Evolutionary conservation across 257 asterid genomes (phyloP), one percentile per base, ranked within the genome.

Genomic region (Prunella vulgaris): DNA sequence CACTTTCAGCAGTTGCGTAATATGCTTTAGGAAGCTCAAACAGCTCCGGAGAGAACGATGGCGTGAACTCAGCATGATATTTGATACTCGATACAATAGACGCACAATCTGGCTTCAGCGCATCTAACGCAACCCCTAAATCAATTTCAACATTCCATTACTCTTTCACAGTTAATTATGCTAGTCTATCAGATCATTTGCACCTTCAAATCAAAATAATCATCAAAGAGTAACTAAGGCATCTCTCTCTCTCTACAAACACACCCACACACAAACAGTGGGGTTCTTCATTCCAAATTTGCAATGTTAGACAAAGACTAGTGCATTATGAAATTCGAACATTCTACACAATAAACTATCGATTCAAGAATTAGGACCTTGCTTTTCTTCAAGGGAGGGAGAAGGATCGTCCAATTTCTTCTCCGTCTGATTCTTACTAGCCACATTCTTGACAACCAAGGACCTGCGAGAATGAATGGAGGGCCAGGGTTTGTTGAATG

Each of bases 11-110:
- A 0, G 90, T 84, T 27, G 88, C 88, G 58, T 69, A 72, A 74
- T 71, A 87, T 2, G 85, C 90, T 62, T 87, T 87, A 7, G 86
- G 87, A 28, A 83, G 83, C 67, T 82, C 79, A 63, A 81, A 84
- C 22, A 37, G 57, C 46, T 83, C 83, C 1, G 90, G 85, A 24
- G 88, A 84, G 72, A 87, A 87, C 0, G 81, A 76, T 15, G 90
- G 88, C 0, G 87, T 87, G 80, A 84, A 82, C 73, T 87, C 93
- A 1, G 86, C 86, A 49, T 87, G 93, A 52, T 82, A 80, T 69
- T 82, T 82, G 35, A 87, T 87, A 52, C 88, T 87, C 12, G 88
- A 82, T 25, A 79, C 84, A 46, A 87, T 51, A 32, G 93, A 82
- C 51, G 80, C 76, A 66, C 87, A 69, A 76, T 87, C 87, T 5